A percentile compares a stretch with the other conserved stretches of the same genome.
These are phyloP conservation scores for Chaetomiaceae sp. DNA, from an alignment of 2,329 filamentous ascomycete genomes.

Conservation along the genomic window DNA sequence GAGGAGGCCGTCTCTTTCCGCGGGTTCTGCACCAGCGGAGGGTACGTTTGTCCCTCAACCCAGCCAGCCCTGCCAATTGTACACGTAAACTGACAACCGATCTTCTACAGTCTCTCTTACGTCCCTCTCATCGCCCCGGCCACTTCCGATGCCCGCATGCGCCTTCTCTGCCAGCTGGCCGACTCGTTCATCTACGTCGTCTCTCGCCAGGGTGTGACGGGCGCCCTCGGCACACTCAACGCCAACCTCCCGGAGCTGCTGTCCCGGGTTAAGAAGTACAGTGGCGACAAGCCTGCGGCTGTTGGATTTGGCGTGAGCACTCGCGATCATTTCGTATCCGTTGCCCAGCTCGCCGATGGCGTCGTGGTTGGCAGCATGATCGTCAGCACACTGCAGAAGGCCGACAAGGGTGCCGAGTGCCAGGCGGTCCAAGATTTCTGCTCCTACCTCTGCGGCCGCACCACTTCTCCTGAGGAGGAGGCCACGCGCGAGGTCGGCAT, in stretches of 20 bases:
- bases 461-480: conserved; percentile 31
- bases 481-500: conserved; percentile 63
- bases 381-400: conserved; percentile 70
- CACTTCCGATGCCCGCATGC: conserved; percentile 90
- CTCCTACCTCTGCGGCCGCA: conserved; percentile 56
- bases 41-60: conserved; percentile 43
- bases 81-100: conserved; percentile 3
- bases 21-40: conserved; percentile 71
- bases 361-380: conserved; percentile 97
- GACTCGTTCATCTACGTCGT: conserved; percentile 99
- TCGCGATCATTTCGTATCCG: conserved; percentile 83
- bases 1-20: conserved; percentile 94
- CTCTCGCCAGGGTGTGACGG: conserved; percentile 89
- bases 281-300: conserved; percentile 82
- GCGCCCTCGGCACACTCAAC: conserved; percentile 78
- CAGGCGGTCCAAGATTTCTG: conserved; percentile 84
- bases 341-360: conserved; percentile 80
- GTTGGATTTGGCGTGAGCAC: conserved; percentile 97
- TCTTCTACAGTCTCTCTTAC: conserved; percentile 67
- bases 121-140: conserved; percentile 94
- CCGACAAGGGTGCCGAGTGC: conserved; percentile 59
- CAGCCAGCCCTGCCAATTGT: not conserved
- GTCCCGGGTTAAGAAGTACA: conserved; percentile 83
- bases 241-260: conserved; percentile 76
- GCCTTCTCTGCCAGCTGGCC: conserved; percentile 89